Evolutionary conservation across 2,329 filamentous ascomycete species (phyloP), one percentile per base, ranked within the genome.

Genomic region (Kalaharituber pfeilii): DNA sequence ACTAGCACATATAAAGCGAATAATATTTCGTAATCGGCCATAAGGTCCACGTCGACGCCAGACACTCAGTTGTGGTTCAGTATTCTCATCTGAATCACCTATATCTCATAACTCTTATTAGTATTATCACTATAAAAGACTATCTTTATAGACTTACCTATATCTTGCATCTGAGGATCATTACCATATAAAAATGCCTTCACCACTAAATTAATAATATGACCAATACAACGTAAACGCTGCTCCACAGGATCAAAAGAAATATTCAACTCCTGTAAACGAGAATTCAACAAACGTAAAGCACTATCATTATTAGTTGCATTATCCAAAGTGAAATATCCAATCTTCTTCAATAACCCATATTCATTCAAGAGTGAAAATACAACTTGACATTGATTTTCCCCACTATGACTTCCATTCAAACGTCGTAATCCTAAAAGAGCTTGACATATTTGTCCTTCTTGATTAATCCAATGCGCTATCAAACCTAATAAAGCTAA

Each of bases 241-340:
- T 36, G 28, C 30, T 28, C 7, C 7, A 25, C 26, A 15, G 50
- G 13, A 30, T 56, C 28, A 36, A 56, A 47, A 13, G 18, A 3
- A 49, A 53, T 52, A 36, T 36, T 36, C n/a, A n/a, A n/a, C 1
- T n/a, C 24, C 11, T 36, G 13, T 1, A 55, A 27, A 15, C 27
- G 7, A n/a, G 7, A 15, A 8, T 27, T 26, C n/a, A 51, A 45
- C 11, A 27, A 13, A 13, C 18, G 13, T 5, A 55, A 27, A n/a
- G 52, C 42, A 5, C 25, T 56, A 15, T 27, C 24, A 27, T 56
- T 58, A 42, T 50, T 56, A 7, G 25, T 36, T 1, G 55, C 49
- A 51, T 55, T 58, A 30, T 58, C 44, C 13, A 58, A 18, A 6
- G 28, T 57, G 24, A 57, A 54, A 28, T 28, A 54, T 22, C 44